Conservation (phyloP, 2,329 filamentous ascomycete genomes). For the Hymenoscyphus fructigenus region DNA sequence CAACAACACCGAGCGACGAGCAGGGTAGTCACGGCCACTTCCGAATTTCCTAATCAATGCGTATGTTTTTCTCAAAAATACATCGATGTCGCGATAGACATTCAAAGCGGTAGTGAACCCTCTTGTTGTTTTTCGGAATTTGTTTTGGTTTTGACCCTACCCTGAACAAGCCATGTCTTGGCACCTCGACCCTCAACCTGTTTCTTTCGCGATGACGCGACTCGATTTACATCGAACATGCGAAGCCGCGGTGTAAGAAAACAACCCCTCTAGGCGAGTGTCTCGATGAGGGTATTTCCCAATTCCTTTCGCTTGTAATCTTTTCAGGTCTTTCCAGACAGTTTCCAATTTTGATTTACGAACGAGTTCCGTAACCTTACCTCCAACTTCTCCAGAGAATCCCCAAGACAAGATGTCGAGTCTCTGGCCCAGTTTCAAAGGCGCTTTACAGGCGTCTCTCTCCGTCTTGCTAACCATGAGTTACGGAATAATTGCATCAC, state of each 20-base stretch:
- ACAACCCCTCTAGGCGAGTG: neutral
- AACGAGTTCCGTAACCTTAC: too few species aligned
- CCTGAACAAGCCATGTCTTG: neutral
- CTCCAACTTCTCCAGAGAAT: too few species aligned
- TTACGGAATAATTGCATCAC: constrained; percentile 51
- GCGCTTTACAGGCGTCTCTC: constrained; percentile 54
- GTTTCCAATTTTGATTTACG: neutral
- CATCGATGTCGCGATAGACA: too few species aligned
- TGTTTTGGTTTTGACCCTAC: too few species aligned
- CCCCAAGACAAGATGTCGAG: constrained; percentile 20
- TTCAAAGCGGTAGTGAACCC: too few species aligned
- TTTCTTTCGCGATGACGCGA: neutral
- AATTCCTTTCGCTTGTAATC: neutral
- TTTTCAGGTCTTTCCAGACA: neutral
- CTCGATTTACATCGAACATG: neutral
- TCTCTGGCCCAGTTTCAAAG: constrained; percentile 42
- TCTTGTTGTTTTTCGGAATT: too few species aligned
- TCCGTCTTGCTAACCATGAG: constrained; percentile 54
- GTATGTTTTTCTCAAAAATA: too few species aligned
- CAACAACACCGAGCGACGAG: too few species aligned
- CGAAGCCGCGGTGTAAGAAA: neutral
- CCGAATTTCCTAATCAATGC: too few species aligned
- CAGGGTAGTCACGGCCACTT: too few species aligned
- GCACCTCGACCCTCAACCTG: neutral
- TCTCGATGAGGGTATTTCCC: neutral